A percentile compares a stretch with the other conserved stretches of the same genome.
Conservation (phyloP, 2,329 filamentous ascomycete species). For the Paecilomyces sp. region DNA sequence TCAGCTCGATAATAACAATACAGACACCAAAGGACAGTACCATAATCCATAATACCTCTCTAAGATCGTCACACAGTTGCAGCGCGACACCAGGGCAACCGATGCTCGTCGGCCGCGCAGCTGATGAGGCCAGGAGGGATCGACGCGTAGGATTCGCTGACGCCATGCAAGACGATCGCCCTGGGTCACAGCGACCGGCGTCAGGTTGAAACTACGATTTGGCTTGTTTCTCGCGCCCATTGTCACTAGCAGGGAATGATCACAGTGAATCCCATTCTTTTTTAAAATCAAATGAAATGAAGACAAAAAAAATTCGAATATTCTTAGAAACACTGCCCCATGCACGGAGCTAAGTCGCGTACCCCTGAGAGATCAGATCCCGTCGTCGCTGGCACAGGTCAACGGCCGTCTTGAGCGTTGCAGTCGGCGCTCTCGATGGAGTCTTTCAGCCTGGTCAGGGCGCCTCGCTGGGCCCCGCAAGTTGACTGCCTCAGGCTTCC, state of each 20-base stretch:
- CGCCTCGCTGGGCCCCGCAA: background rate
- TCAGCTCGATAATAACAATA: too few species aligned
- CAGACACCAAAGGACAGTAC: too few species aligned
- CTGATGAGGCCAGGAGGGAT: background rate
- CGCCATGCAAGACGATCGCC: background rate
- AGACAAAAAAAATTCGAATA: background rate
- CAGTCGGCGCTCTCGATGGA: background rate
- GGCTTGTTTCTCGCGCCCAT: background rate
- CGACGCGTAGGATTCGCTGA: background rate
- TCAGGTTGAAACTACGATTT: background rate
- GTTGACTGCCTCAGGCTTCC: slow-evolving; percentile 4
- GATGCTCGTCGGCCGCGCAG: background rate
- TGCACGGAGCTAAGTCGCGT: background rate
- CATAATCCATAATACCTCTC: too few species aligned
- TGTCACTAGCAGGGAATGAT: background rate
- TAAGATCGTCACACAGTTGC: too few species aligned
- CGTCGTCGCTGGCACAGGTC: background rate
- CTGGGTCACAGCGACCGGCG: background rate
- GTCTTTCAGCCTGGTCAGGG: background rate
- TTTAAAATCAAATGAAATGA: too few species aligned
- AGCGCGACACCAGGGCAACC: background rate
- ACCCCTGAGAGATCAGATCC: background rate
- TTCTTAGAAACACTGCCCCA: background rate
- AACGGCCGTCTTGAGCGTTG: background rate
- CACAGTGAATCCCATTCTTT: too few species aligned